Percentiles rank a stretch among this genome's conserved stretches.
phyloP scores from a whole-genome alignment of 2,329 filamentous ascomycete genomes.

The Alternaria angustiovoidea region DNA sequence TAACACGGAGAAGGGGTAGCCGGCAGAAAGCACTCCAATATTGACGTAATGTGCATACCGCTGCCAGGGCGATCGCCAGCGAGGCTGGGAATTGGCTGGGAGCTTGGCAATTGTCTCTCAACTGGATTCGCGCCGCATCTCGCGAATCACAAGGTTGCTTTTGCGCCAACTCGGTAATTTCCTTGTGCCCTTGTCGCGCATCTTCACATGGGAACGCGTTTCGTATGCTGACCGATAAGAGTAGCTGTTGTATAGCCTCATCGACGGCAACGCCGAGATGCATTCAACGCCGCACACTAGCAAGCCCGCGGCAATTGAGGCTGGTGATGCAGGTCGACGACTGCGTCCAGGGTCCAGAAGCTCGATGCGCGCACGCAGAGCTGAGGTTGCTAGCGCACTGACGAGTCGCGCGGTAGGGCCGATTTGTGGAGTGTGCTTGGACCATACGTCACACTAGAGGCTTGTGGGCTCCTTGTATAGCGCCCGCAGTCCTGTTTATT shows the following conservation, averaged over 20 bases:
- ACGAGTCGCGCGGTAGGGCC: conserved; percentile 17
- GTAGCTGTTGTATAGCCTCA: conserved; percentile 9
- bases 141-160: conserved; percentile 16
- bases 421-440: conserved; percentile 25
- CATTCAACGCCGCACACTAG: conserved; percentile 2
- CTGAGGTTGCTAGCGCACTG: conserved; percentile 14
- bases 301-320: conserved; percentile 18
- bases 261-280: conserved; percentile 20
- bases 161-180: conserved; percentile 15
- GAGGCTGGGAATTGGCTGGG: conserved; percentile 17
- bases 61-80: conserved; percentile 20
- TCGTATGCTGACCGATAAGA: conserved; percentile 1
- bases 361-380: conserved; percentile 10
- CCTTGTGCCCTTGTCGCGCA: conserved; percentile 11
- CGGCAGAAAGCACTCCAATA: not conserved
- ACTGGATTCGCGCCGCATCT: conserved; percentile 12
- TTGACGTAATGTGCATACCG: conserved; percentile 24
- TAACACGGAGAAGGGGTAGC: not conserved
- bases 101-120: conserved; percentile 19
- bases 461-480: conserved; percentile 24
- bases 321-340: conserved; percentile 19
- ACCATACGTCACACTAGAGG: conserved; percentile 26
- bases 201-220: conserved; percentile 14
- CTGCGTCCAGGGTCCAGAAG: conserved; percentile 23
- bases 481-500: conserved; percentile 30